A percentile compares a stretch with the other conserved stretches of the same genome.
Evolutionary conservation across 192 early-diverging fungal species (phyloP).

Genomic region (Allomyces macrogynus): DNA sequence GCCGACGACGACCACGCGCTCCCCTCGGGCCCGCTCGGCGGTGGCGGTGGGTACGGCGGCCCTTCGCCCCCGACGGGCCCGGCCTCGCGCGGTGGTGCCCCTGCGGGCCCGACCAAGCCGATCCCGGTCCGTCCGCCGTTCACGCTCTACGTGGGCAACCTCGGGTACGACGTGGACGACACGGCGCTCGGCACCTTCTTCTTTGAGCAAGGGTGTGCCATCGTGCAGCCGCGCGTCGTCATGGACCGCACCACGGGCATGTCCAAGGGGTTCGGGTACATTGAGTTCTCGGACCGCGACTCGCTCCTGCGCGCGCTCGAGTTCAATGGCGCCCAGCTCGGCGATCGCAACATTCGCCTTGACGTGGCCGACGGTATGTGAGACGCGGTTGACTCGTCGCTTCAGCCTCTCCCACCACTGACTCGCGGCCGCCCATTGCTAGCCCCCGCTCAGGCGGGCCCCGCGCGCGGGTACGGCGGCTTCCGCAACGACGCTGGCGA

Average conservation of each 20-base stretch:
- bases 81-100: background rate
- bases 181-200: background rate
- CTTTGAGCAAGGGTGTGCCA: slow-evolving; percentile 9
- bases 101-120: slow-evolving; percentile 1
- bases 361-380: slow-evolving; percentile 3
- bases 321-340: slow-evolving; percentile 19
- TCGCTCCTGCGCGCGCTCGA: slow-evolving; percentile 60
- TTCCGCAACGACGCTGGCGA: slow-evolving; percentile 10
- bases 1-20: background rate
- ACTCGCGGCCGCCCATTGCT: slow-evolving; percentile 1
- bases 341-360: slow-evolving; percentile 3
- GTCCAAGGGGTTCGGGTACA: slow-evolving; percentile 87
- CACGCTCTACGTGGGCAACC: background rate
- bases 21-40: background rate
- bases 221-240: slow-evolving; percentile 59
- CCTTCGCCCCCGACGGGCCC: background rate
- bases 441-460: slow-evolving; percentile 1
- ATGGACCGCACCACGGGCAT: slow-evolving; percentile 54
- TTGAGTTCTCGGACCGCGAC: slow-evolving; percentile 76
- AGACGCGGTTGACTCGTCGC: too few relatives aligned
- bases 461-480: slow-evolving; percentile 3
- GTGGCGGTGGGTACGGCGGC: background rate
- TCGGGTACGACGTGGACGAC: background rate
- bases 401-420: background rate
- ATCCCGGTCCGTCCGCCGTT: background rate